Evolutionary conservation across 1,139 yeast species (phyloP).

Genomic region (Yamadazyma friedrichii): DNA sequence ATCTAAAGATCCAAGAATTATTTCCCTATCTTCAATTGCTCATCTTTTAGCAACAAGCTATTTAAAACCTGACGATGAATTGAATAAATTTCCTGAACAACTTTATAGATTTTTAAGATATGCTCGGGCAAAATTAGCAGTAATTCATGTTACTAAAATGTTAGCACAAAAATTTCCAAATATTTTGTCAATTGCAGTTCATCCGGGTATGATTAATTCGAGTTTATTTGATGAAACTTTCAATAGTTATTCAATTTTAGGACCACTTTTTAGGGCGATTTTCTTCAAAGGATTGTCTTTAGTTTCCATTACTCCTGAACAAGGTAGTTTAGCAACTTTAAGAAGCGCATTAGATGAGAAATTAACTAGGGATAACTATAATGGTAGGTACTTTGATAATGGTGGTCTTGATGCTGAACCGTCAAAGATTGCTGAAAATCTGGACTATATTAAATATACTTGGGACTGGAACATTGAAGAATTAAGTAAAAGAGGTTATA

Average conservation of each 20-base stretch:
- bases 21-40: conserved; percentile 34
- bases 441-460: conserved; percentile 23
- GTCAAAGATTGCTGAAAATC: conserved; percentile 23
- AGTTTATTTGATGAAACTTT: conserved; percentile 27
- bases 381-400: conserved; percentile 33
- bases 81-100: conserved; percentile 25
- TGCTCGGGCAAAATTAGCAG: conserved; percentile 34
- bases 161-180: conserved; percentile 30
- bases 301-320: conserved; percentile 32
- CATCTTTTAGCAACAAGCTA: conserved; percentile 27
- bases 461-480: conserved; percentile 31
- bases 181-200: conserved; percentile 34
- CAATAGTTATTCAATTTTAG: conserved; percentile 14
- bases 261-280: conserved; percentile 18
- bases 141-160: conserved; percentile 29
- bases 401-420: conserved; percentile 33
- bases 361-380: conserved; percentile 24
- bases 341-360: conserved; percentile 33
- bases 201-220: conserved; percentile 43
- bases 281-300: conserved; percentile 16
- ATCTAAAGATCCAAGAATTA: conserved; percentile 30
- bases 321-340: conserved; percentile 36
- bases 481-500: conserved; percentile 24
- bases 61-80: conserved; percentile 23
- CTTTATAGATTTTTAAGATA: conserved; percentile 34